Base-by-base conservation (phyloP, 768 basidiomycete genomes). In the Boletus sp. region DNA sequence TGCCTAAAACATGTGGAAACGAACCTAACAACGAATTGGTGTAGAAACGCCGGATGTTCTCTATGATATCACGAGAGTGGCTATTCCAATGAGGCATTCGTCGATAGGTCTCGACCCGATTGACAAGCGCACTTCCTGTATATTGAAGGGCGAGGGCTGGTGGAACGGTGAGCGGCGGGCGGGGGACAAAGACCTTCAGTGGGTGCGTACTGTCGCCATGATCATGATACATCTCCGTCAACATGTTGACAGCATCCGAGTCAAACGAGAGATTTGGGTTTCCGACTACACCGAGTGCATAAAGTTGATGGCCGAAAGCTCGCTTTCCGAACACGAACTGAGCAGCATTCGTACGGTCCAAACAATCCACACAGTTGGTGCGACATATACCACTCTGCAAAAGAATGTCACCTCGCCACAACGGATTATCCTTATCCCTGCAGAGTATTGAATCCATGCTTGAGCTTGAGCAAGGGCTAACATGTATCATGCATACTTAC, bases 221-320 rank as follows among this genome's bases (percentile, higher is more conserved):
- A 70, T 97, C 94, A 68, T 96, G 94, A 71, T 95, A 98, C 94
- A 99, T 98, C 75, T 97, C 94, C 4, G 94, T 98, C 63, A 99
- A 68, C 84, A 98, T 94, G 69, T 95, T 94, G 40, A 95, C 90
- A 1, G 93, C 94, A 70, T 96, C 95, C 10, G 90, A 93, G 65
- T 96, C 94, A 67, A 96, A 96, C 0, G 86, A 83, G 37, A 99
- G 77, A 65, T 93, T 86, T 0, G 96, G 94, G 55, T 77, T 85
- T 18, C 88, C 85, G 8, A 97, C 86, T 15, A 98, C 80, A 0
- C 97, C 97, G 4, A 99, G 83, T 0, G 94, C 95, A 69, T 96
- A 92, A 8, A 99, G 79, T 69, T 99, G 97, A 71, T 98, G 94
- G 0, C 94, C 95, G 17, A 99, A 77, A 0, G 91, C 97, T 20